These are phyloP conservation scores for Epichloe scottii DNA, from an alignment of 2,329 filamentous ascomycete genomes.

Conservation along the genomic window DNA sequence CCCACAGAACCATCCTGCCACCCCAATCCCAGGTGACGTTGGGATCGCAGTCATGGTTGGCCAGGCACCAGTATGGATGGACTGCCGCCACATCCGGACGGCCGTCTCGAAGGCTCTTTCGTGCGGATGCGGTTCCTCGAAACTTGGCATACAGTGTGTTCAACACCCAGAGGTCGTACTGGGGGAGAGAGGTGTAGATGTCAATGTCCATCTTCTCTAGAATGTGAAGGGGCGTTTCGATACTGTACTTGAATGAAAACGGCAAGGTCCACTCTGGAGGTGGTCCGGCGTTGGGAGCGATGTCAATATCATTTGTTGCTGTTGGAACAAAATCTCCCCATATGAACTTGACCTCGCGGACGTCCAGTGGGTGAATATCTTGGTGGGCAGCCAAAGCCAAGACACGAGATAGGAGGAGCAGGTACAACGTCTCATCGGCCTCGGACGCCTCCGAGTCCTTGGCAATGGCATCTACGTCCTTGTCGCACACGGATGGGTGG, in stretches of 20 bases:
- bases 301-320: conserved; percentile 38
- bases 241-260: conserved; percentile 66
- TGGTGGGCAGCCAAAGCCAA: conserved; percentile 52
- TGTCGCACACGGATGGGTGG: conserved; percentile 54
- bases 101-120: conserved; percentile 63
- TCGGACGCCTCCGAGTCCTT: conserved; percentile 50
- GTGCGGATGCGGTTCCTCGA: conserved; percentile 79
- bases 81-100: conserved; percentile 86
- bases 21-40: conserved; percentile 94
- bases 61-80: conserved; percentile 90
- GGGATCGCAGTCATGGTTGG: conserved; percentile 92
- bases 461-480: conserved; percentile 51
- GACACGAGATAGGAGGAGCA: conserved; percentile 48
- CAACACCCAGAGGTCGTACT: conserved; percentile 68
- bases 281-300: conserved; percentile 40
- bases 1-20: conserved; percentile 60
- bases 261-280: conserved; percentile 56
- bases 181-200: conserved; percentile 46
- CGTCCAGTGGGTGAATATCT: conserved; percentile 48
- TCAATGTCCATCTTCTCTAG: conserved; percentile 78
- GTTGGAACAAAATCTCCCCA: conserved; percentile 54
- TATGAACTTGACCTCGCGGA: conserved; percentile 52
- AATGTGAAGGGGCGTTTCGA: conserved; percentile 62
- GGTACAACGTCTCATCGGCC: conserved; percentile 48
- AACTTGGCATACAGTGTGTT: conserved; percentile 93